Evolutionary conservation across 805 yeast genomes (phyloP).

Genomic region (Ogataea populi-albae): DNA sequence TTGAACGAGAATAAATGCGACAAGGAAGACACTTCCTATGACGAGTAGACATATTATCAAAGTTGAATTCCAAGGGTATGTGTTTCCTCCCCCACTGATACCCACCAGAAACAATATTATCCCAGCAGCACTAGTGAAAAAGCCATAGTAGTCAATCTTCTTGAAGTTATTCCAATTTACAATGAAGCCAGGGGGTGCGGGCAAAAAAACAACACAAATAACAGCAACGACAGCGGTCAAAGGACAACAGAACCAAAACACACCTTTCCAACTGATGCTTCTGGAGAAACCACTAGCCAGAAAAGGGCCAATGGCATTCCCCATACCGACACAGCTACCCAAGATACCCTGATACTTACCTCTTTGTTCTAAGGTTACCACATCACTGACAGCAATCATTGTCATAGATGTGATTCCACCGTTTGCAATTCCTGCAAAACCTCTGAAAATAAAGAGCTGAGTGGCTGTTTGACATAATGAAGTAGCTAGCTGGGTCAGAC

Average conservation of each 20-base stretch:
- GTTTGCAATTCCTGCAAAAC: slow-evolving; percentile 53
- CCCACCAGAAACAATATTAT: slow-evolving; percentile 53
- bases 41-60: slow-evolving; percentile 39
- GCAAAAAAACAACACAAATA: slow-evolving; percentile 34
- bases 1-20: slow-evolving; percentile 48
- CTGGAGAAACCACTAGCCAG: slow-evolving; percentile 49
- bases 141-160: slow-evolving; percentile 54
- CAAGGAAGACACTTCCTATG: slow-evolving; percentile 41
- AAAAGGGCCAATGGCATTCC: slow-evolving; percentile 56
- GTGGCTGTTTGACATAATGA: slow-evolving; percentile 49
- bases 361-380: slow-evolving; percentile 50
- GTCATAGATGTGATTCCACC: slow-evolving; percentile 51
- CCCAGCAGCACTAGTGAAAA: slow-evolving; percentile 45
- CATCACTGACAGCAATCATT: slow-evolving; percentile 53
- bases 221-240: slow-evolving; percentile 33
- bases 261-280: slow-evolving; percentile 46
- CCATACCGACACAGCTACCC: slow-evolving; percentile 49
- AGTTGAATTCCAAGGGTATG: slow-evolving; percentile 53
- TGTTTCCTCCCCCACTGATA: slow-evolving; percentile 58
- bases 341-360: slow-evolving; percentile 58
- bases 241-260: slow-evolving; percentile 49
- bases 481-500: slow-evolving; percentile 46
- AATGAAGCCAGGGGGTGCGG: slow-evolving; percentile 31
- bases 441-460: slow-evolving; percentile 50
- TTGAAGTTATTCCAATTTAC: slow-evolving; percentile 37